Evolutionary conservation across 2,329 filamentous ascomycete genomes (phyloP), one percentile per base, ranked within the genome.

Genomic region (Neofusicoccum parvum): DNA sequence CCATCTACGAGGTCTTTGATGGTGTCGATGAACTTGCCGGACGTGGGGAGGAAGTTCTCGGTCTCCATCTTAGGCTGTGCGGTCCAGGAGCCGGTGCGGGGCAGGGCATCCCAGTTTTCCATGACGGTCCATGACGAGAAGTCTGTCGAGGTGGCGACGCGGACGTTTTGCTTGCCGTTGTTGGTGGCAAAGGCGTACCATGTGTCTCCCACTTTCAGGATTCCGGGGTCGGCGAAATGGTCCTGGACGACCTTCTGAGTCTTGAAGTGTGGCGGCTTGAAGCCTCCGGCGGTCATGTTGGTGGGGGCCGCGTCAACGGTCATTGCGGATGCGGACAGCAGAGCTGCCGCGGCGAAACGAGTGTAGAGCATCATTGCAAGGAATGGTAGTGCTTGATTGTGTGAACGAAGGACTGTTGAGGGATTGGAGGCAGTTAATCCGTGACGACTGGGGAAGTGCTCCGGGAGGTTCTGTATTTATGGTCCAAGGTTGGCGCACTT

Each of bases 171-270:
- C 17, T 65, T 59, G 20, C 63, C 63, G 45, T 65, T 65, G 51
- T 53, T 65, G 64, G 78, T 80, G 0, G 72, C 78, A 62, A 73
- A 79, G 2, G 78, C 76, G 56, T 78, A 79, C 73, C 74, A 80
- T 0, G 70, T 74, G 20, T 72, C 73, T 20, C 74, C 70, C 32
- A 71, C 67, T 41, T 71, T 67, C 37, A 73, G 69, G 14, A 80
- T 68, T 10, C 72, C 65, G 2, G 78, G 78, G 68, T 80, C 78
- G 0, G 78, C 73, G 56, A 80, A 80, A 2, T 65, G 17, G 20
- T 37, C 14, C 14, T n/a, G 15, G 9, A 65, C 23, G 43, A 48
- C 63, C 14, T n/a, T 23, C 17, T 48, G 43, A 3, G 51, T 43
- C 32, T 59, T 65, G 43, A 65, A 48, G 43, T 51, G 56, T n/a